Conservation (phyloP, 352 stramenopile genomes). For the Pythium rhizo-oryzae region DNA sequence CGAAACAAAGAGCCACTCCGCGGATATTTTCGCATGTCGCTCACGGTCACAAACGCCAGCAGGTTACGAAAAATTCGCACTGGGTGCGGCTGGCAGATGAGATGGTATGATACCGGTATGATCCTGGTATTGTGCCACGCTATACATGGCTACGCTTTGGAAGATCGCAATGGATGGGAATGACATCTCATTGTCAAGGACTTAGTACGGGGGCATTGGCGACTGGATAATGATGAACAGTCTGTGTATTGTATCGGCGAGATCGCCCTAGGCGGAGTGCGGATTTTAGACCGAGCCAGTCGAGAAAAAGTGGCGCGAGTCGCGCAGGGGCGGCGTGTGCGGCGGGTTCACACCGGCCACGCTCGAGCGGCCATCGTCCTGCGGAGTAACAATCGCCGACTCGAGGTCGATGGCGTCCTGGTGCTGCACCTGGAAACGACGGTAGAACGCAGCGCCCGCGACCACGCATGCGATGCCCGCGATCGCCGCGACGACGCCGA, state of each 20-base stretch:
- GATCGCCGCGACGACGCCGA: conserved; percentile 13
- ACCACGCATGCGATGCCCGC: conserved; percentile 17
- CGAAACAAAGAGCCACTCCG: neutral
- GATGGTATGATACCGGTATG: neutral
- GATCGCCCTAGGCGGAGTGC: neutral
- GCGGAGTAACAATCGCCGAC: conserved; percentile 15
- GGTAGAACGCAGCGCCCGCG: conserved; percentile 17
- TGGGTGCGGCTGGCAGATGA: neutral
- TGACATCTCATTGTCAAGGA: neutral
- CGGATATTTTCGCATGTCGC: neutral
- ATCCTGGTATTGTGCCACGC: neutral
- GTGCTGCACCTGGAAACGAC: neutral
- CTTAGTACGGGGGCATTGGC: neutral
- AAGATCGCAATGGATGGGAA: neutral
- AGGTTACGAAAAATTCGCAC: neutral
- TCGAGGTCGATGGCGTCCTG: conserved; percentile 17
- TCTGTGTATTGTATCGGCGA: neutral
- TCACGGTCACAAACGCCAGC: neutral
- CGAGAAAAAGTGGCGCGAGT: conserved; percentile 13
- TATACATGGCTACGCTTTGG: neutral
- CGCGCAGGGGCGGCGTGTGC: conserved; percentile 6
- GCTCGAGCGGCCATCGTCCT: neutral
- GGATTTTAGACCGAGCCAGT: neutral
- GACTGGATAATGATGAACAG: neutral
- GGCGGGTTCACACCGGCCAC: conserved; percentile 3